phyloP scores from a whole-genome alignment of 2,329 filamentous ascomycete species.

The Colletotrichum filicis region DNA sequence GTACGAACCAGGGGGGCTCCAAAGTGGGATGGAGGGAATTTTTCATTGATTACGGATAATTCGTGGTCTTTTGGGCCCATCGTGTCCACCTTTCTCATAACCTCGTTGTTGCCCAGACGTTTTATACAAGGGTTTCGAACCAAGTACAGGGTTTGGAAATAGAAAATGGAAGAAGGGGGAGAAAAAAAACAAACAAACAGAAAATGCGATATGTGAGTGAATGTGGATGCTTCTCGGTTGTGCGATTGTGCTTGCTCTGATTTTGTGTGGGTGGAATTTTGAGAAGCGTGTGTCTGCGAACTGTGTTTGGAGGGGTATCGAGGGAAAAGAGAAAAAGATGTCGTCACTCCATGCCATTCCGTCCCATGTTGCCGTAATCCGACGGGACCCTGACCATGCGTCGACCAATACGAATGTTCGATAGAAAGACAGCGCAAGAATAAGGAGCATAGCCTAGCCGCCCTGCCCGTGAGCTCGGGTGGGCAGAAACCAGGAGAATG shows the following conservation, averaged over 20 bases:
- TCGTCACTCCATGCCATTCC: conserved; percentile 28
- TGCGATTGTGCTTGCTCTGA: conserved; percentile 12
- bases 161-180: conserved; percentile 8
- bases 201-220: conserved; percentile 29
- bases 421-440: conserved; percentile 1
- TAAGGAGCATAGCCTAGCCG: conserved; percentile 3
- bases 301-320: conserved; percentile 26
- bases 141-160: conserved; percentile 25
- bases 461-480: not conserved
- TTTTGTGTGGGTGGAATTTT: conserved; percentile 14
- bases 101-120: conserved; percentile 27
- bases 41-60: conserved; percentile 31
- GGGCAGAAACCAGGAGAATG: conserved; percentile 3
- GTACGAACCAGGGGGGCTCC: conserved; percentile 23
- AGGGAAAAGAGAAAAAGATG: conserved; percentile 21
- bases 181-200: not conserved
- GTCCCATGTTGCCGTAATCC: conserved; percentile 30
- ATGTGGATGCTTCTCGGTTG: conserved; percentile 11
- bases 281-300: conserved; percentile 10
- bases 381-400: conserved; percentile 15
- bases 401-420: conserved; percentile 19
- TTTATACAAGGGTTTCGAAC: conserved; percentile 25
- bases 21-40: conserved; percentile 33
- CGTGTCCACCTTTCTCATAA: conserved; percentile 34
- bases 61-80: conserved; percentile 29